phyloP scores from a whole-genome alignment of 176 grass and related monocot genomes.

The Pontederia paniculata region DNA sequence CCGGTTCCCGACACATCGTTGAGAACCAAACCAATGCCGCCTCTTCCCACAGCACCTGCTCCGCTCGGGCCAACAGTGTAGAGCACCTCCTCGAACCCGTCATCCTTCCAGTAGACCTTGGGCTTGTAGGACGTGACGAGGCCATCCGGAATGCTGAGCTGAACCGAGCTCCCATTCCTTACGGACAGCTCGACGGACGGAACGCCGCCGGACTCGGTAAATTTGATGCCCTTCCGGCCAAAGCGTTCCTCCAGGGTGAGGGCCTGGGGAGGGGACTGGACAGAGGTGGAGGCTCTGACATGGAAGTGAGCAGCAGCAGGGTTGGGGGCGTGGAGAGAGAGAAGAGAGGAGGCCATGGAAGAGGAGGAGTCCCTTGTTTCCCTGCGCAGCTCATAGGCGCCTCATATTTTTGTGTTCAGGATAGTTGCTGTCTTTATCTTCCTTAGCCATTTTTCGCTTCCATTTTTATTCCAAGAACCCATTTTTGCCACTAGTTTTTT shows the following conservation, averaged over 20 bases:
- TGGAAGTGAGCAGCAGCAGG: slow-evolving; percentile 19
- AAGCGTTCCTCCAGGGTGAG: slow-evolving; percentile 57
- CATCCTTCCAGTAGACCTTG: slow-evolving; percentile 86
- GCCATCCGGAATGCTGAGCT: slow-evolving; percentile 52
- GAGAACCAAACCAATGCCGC: slow-evolving; percentile 74
- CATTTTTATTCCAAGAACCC: too few species aligned
- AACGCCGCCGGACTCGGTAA: slow-evolving; percentile 35
- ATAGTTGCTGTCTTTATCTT: slow-evolving; percentile 16
- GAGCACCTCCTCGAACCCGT: slow-evolving; percentile 70
- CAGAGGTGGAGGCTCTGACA: slow-evolving; percentile 20
- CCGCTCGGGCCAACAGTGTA: slow-evolving; percentile 29
- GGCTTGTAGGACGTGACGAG: slow-evolving; percentile 86
- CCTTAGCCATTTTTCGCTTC: neutral
- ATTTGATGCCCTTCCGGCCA: slow-evolving; percentile 77
- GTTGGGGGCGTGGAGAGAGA: slow-evolving; percentile 61
- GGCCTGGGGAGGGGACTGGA: slow-evolving; percentile 2
- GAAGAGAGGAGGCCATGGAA: slow-evolving; percentile 67
- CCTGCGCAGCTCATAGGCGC: slow-evolving; percentile 32
- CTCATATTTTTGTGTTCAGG: slow-evolving; percentile 50
- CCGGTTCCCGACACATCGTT: slow-evolving; percentile 31
- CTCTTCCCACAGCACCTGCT: slow-evolving; percentile 12
- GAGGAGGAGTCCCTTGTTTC: slow-evolving; percentile 19
- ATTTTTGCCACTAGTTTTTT: too few species aligned
- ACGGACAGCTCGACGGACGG: slow-evolving; percentile 61
- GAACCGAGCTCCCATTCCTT: slow-evolving; percentile 75